A percentile compares a stretch with the other conserved stretches of the same genome.
Conservation (phyloP, 441 rosid species). For the Jatropha podagrica region DNA sequence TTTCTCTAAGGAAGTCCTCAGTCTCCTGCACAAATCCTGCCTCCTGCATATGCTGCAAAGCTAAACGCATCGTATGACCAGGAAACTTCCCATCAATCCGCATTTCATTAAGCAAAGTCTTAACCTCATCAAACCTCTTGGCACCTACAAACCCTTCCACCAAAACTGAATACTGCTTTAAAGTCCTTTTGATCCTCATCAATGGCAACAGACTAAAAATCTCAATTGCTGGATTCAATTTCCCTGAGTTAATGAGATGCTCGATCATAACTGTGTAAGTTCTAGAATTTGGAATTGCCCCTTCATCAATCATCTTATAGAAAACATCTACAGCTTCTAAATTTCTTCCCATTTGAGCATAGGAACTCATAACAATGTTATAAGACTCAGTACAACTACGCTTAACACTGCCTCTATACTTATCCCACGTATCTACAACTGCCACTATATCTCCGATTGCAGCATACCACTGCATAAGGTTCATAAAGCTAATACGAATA, state of each 20-base stretch:
- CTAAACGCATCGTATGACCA: slow-evolving; percentile 48
- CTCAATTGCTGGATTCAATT: slow-evolving; percentile 61
- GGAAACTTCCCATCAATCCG: slow-evolving; percentile 67
- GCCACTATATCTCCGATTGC: slow-evolving; percentile 51
- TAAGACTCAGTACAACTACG: slow-evolving; percentile 61
- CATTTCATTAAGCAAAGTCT: slow-evolving; percentile 64
- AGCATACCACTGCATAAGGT: slow-evolving; percentile 65
- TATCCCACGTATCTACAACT: slow-evolving; percentile 58
- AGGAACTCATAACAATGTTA: slow-evolving; percentile 62
- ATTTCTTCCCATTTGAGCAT: slow-evolving; percentile 41
- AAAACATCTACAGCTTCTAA: slow-evolving; percentile 55
- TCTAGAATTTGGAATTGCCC: slow-evolving; percentile 79
- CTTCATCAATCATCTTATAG: slow-evolving; percentile 55
- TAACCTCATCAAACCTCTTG: slow-evolving; percentile 50
- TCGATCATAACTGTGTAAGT: slow-evolving; percentile 76
- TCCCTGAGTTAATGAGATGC: slow-evolving; percentile 57
- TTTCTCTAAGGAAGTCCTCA: slow-evolving; percentile 47
- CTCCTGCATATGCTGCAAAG: slow-evolving; percentile 57
- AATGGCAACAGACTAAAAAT: slow-evolving; percentile 61
- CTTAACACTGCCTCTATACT: slow-evolving; percentile 43
- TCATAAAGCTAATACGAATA: slow-evolving; percentile 61
- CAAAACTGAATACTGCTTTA: slow-evolving; percentile 60
- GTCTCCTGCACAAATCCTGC: slow-evolving; percentile 54
- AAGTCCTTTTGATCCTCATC: slow-evolving; percentile 79
- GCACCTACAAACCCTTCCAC: slow-evolving; percentile 51